phyloP scores from a whole-genome alignment of 2,329 filamentous ascomycete genomes.

The Truncatella angustata region DNA sequence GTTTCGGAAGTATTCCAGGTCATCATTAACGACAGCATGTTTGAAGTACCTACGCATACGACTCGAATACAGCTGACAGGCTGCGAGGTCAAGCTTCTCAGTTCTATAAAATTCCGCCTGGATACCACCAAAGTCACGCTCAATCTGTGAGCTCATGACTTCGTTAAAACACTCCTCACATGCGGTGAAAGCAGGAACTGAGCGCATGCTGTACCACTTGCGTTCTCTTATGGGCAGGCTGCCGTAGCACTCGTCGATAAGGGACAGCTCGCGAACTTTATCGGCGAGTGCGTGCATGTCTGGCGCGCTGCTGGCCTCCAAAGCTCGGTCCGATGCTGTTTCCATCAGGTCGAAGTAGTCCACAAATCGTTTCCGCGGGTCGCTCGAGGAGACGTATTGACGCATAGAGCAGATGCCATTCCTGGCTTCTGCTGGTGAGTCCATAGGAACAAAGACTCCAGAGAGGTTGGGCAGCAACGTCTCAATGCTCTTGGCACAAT shows the following conservation, averaged over 20 bases:
- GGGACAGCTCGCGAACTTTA: constrained; percentile 58
- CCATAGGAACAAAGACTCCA: constrained; percentile 60
- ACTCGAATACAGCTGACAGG: constrained; percentile 77
- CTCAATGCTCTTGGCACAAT: constrained; percentile 71
- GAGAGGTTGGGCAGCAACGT: constrained; percentile 70
- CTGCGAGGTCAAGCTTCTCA: constrained; percentile 51
- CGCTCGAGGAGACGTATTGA: constrained; percentile 37
- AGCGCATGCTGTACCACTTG: constrained; percentile 76
- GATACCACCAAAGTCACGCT: constrained; percentile 40
- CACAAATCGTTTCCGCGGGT: constrained; percentile 51
- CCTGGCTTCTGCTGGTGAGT: constrained; percentile 43
- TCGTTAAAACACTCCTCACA: constrained; percentile 86
- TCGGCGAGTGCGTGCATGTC: constrained; percentile 63
- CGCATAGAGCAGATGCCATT: constrained; percentile 68
- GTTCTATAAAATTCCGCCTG: constrained; percentile 58
- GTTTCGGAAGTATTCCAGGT: constrained; percentile 60
- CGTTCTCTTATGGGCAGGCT: constrained; percentile 61
- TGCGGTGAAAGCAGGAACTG: constrained; percentile 74
- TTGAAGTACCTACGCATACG: constrained; percentile 75
- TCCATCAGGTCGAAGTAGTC: constrained; percentile 63
- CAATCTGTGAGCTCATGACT: constrained; percentile 68
- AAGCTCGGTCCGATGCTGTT: constrained; percentile 50
- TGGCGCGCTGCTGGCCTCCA: constrained; percentile 42
- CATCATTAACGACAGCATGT: constrained; percentile 63
- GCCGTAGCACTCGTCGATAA: constrained; percentile 61